A percentile compares a stretch with the other conserved stretches of the same genome.
Conservation (phyloP, 768 basidiomycete genomes). For the Rhodosporidiobolus odoratus region DNA sequence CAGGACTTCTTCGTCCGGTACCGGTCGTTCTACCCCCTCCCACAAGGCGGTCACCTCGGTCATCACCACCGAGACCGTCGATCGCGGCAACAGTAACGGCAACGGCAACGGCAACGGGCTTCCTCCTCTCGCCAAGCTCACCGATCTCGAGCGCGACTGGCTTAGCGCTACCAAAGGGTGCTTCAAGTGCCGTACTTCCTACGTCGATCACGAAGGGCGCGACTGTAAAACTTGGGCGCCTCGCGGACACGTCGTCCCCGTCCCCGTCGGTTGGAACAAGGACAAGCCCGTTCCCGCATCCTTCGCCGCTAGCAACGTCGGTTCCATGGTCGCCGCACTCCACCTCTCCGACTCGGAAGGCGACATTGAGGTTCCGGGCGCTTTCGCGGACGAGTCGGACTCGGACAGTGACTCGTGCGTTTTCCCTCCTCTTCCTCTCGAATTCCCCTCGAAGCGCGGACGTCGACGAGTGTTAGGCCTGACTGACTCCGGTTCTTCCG, state of each 20-base stretch:
- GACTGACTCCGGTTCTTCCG: conserved; percentile 11
- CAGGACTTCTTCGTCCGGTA: neutral
- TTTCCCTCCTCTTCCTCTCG: conserved; percentile 6
- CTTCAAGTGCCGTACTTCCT: neutral
- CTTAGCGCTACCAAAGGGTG: neutral
- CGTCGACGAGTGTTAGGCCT: neutral
- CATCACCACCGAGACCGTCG: no score
- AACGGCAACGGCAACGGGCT: no score
- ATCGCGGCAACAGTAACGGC: no score
- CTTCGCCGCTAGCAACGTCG: neutral
- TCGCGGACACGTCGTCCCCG: neutral
- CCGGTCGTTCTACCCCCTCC: neutral
- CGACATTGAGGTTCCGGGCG: conserved; percentile 5
- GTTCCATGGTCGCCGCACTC: neutral
- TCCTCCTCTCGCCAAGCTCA: conserved; percentile 11
- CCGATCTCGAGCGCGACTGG: conserved; percentile 5
- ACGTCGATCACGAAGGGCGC: neutral
- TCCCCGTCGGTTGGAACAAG: neutral
- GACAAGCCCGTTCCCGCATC: neutral
- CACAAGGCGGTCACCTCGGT: no score
- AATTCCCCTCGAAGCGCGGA: neutral
- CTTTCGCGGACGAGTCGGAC: conserved; percentile 2
- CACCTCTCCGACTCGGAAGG: neutral
- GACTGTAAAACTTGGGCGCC: neutral
- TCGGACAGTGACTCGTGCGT: conserved; percentile 10